phyloP scores from a whole-genome alignment of 2,329 filamentous ascomycete genomes.

The Dendryphion nanum region DNA sequence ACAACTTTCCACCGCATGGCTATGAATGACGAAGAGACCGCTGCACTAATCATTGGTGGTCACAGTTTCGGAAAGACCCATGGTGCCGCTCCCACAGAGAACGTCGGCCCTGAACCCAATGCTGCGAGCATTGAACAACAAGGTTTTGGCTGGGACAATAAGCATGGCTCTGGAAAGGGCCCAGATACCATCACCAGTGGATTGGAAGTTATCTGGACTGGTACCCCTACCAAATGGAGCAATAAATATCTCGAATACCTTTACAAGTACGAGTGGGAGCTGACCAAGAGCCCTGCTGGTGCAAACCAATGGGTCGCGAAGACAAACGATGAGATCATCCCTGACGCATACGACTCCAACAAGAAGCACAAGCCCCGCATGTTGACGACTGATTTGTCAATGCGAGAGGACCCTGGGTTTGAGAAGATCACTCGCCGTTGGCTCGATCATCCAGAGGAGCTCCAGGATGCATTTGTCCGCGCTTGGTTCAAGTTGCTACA shows the following conservation, averaged over 20 bases:
- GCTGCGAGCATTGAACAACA: conserved; percentile 63
- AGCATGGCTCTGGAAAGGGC: conserved; percentile 64
- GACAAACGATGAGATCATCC: conserved; percentile 64
- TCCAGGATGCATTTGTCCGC: conserved; percentile 66
- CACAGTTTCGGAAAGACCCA: conserved; percentile 82
- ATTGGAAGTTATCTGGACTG: conserved; percentile 78
- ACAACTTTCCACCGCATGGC: conserved; percentile 76
- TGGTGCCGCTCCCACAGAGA: conserved; percentile 63
- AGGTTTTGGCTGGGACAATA: conserved; percentile 72
- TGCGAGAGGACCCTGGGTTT: conserved; percentile 69
- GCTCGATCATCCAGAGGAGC: conserved; percentile 66
- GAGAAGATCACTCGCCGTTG: conserved; percentile 74
- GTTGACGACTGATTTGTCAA: conserved; percentile 72
- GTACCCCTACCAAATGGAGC: conserved; percentile 73
- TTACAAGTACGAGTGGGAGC: conserved; percentile 76
- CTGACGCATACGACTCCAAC: conserved; percentile 66
- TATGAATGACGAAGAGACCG: conserved; percentile 81
- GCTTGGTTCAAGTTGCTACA: conserved; percentile 85
- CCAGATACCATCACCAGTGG: conserved; percentile 72
- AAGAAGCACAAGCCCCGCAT: conserved; percentile 75
- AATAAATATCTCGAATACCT: conserved; percentile 73
- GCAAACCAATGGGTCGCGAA: conserved; percentile 77
- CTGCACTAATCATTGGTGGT: conserved; percentile 74
- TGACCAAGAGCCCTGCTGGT: conserved; percentile 71
- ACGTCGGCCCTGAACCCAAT: conserved; percentile 68